Conservation (phyloP, 305 asterid genomes). For the Fraxinus dipetala region DNA sequence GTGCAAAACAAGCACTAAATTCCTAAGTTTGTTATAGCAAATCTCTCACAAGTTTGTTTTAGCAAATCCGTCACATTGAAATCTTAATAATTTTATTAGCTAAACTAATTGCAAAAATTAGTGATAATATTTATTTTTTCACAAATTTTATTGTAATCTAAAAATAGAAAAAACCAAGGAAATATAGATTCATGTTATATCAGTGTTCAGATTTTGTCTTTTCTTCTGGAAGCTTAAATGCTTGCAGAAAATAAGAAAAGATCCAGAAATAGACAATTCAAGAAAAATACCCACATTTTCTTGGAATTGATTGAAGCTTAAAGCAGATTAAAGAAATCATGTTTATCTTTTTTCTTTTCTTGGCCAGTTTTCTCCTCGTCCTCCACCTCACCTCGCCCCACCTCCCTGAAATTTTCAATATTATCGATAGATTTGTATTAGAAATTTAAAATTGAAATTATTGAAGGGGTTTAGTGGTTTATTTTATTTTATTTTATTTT, state of each 20-base stretch:
- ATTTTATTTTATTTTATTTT: background rate
- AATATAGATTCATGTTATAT: background rate
- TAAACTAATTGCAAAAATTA: background rate
- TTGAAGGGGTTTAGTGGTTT: background rate
- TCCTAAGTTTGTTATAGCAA: background rate
- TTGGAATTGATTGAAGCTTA: background rate
- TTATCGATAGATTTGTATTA: background rate
- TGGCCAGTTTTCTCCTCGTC: background rate
- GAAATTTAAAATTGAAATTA: background rate
- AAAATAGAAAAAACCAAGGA: slow-evolving; percentile 9
- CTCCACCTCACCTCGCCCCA: background rate
- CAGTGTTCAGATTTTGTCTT: background rate
- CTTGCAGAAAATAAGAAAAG: slow-evolving; percentile 12
- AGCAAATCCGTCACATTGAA: background rate
- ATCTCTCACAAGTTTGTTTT: background rate
- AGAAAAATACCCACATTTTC: slow-evolving; percentile 11
- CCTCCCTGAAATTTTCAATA: background rate
- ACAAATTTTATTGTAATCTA: background rate
- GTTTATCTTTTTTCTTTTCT: background rate
- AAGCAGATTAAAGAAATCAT: slow-evolving; percentile 1
- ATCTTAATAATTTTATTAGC: background rate
- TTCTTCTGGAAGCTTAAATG: slow-evolving; percentile 21
- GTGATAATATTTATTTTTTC: background rate
- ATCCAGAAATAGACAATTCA: background rate
- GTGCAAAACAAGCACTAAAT: too few relatives aligned